A percentile compares a stretch with the other conserved stretches of the same genome.
These are phyloP conservation scores for Punica granatum DNA, from an alignment of 345 rosid genomes.

Conservation along the genomic window DNA sequence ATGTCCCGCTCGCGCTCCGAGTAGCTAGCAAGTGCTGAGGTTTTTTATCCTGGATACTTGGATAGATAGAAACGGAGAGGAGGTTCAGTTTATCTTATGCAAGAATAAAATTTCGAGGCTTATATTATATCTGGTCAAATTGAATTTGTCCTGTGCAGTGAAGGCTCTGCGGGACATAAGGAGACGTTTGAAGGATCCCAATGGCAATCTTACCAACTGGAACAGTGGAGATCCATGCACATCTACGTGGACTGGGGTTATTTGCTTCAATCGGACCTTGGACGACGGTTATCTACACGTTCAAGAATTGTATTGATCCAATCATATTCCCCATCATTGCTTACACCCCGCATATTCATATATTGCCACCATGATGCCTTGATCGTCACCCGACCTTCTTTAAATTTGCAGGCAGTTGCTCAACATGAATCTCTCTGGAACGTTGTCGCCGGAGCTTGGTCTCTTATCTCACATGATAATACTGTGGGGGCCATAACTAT, in stretches of 20 bases:
- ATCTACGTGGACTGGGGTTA: constrained; percentile 87
- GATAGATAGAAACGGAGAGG: background rate
- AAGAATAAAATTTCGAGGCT: background rate
- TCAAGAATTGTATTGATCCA: constrained; percentile 46
- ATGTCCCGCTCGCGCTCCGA: background rate
- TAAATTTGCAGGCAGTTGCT: constrained; percentile 59
- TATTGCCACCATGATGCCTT: background rate
- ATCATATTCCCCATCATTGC: background rate
- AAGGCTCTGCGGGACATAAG: constrained; percentile 50
- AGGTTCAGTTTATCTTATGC: background rate
- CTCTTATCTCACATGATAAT: constrained; percentile 48
- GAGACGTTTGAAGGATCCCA: constrained; percentile 48
- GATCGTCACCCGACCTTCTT: constrained; percentile 6
- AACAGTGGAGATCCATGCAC: constrained; percentile 72
- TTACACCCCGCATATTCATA: background rate
- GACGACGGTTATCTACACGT: constrained; percentile 79
- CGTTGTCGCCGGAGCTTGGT: constrained; percentile 75
- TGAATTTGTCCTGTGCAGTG: constrained; percentile 30
- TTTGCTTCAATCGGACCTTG: constrained; percentile 45
- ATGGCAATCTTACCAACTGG: constrained; percentile 66
- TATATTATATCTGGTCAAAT: background rate
- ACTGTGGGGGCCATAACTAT: constrained; percentile 43
- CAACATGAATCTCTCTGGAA: constrained; percentile 69
- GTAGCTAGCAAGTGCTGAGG: too few species aligned
- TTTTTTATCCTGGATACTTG: background rate